Evolutionary conservation across 1,284 basidiomycete species (phyloP).

Genomic region (Phaffia rhodozyma): DNA sequence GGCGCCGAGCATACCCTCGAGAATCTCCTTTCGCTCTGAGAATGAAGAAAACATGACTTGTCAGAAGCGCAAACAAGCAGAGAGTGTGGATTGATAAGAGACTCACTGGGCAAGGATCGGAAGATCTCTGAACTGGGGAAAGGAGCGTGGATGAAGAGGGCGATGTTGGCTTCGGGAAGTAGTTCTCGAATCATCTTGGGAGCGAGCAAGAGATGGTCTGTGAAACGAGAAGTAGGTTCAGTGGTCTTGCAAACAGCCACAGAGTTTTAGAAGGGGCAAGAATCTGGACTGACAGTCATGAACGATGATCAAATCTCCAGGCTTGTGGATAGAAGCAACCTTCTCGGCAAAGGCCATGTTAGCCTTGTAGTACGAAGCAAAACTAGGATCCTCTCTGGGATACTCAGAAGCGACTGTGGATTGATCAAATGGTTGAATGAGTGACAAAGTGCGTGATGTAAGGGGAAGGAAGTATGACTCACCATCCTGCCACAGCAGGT

Average conservation of each 20-base stretch:
- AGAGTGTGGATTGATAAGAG: background rate
- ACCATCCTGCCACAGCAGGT: slow-evolving; percentile 91
- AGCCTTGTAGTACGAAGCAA: slow-evolving; percentile 69
- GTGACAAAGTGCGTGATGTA: background rate
- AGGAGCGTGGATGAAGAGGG: slow-evolving; percentile 92
- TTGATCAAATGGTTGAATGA: background rate
- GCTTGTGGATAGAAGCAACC: slow-evolving; percentile 61
- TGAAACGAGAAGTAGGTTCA: slow-evolving; percentile 33
- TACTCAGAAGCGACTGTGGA: slow-evolving; percentile 51
- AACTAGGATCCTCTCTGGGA: slow-evolving; percentile 67
- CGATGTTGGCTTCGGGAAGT: slow-evolving; percentile 67
- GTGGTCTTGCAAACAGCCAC: slow-evolving; percentile 26
- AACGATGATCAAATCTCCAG: slow-evolving; percentile 83
- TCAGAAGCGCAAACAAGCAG: background rate
- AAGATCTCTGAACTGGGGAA: slow-evolving; percentile 97
- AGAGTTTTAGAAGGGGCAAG: background rate
- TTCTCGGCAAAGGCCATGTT: slow-evolving; percentile 75
- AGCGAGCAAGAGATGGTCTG: slow-evolving; percentile 74
- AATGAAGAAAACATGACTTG: background rate
- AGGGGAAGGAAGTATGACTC: slow-evolving; percentile 22
- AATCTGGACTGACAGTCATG: slow-evolving; percentile 47
- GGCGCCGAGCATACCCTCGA: slow-evolving; percentile 96
- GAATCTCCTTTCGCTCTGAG: slow-evolving; percentile 69
- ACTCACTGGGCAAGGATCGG: slow-evolving; percentile 73
- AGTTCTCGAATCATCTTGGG: slow-evolving; percentile 71